Conservation (phyloP, 768 basidiomycete species). For the Lepiota venenata region DNA sequence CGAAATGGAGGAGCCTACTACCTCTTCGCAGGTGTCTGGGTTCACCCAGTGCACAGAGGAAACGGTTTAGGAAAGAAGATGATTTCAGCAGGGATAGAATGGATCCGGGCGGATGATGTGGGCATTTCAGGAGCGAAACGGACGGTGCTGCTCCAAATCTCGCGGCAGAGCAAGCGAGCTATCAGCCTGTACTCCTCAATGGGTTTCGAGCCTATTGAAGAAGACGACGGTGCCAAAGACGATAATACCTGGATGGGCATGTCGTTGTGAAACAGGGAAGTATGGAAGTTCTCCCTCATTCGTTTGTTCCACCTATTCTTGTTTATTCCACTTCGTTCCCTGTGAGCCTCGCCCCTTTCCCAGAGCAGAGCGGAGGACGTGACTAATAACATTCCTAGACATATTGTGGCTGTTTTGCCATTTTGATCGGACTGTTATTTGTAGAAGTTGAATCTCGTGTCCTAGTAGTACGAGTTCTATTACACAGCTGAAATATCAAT, state of each 20-base stretch:
- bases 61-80: constrained; percentile 6
- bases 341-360: neutral
- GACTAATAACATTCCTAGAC: too few species aligned
- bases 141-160: constrained; percentile 4
- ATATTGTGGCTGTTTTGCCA: neutral
- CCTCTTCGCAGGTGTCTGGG: constrained; percentile 6
- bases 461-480: neutral
- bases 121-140: neutral
- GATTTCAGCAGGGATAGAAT: constrained; percentile 2
- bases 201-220: neutral
- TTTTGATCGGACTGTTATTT: neutral
- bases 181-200: constrained; percentile 2
- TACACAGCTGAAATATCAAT: neutral
- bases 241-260: constrained; percentile 7
- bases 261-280: neutral
- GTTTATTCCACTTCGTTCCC: constrained; percentile 13
- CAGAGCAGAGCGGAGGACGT: too few species aligned
- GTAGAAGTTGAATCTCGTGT: neutral
- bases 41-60: constrained; percentile 5
- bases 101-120: neutral
- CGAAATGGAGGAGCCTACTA: neutral
- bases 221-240: neutral
- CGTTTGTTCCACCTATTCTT: constrained; percentile 8
- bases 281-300: neutral
- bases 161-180: neutral